A percentile compares a stretch with the other conserved stretches of the same genome.
Evolutionary conservation across 2,329 filamentous ascomycete species (phyloP).

Genomic region (Helminthosporium solani): DNA sequence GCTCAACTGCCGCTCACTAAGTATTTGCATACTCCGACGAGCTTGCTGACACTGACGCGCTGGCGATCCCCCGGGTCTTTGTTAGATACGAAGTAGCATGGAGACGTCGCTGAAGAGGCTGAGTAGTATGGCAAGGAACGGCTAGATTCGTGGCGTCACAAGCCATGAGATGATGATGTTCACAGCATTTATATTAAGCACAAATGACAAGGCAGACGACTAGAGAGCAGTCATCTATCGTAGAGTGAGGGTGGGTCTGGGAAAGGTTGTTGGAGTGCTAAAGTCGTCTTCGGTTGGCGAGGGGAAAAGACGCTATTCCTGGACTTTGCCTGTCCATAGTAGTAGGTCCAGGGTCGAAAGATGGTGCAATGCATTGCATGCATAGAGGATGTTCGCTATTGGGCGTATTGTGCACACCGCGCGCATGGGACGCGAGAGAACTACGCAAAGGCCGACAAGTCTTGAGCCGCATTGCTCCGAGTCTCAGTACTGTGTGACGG

Average conservation of each 20-base stretch:
- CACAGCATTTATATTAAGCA: background rate
- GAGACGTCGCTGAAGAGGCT: no score
- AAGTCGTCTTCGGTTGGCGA: background rate
- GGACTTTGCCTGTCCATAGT: background rate
- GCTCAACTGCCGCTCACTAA: no score
- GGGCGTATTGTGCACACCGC: background rate
- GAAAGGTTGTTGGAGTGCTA: background rate
- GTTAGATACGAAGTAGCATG: no score
- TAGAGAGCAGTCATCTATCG: background rate
- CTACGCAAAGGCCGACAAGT: background rate
- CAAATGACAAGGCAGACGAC: background rate
- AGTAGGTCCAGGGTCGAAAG: background rate
- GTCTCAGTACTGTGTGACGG: background rate
- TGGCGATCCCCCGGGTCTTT: no score
- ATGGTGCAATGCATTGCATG: no score
- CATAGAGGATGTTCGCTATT: background rate
- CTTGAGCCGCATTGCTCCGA: background rate
- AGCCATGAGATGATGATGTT: no score
- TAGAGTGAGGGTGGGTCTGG: background rate
- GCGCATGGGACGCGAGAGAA: background rate
- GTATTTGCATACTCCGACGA: no score
- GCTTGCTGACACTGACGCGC: no score
- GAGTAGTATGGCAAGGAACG: no score
- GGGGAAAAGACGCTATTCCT: background rate
- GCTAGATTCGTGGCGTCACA: no score